These are phyloP conservation scores for Brettanomyces anomalus DNA, from an alignment of 805 yeast genomes.

Conservation along the genomic window DNA sequence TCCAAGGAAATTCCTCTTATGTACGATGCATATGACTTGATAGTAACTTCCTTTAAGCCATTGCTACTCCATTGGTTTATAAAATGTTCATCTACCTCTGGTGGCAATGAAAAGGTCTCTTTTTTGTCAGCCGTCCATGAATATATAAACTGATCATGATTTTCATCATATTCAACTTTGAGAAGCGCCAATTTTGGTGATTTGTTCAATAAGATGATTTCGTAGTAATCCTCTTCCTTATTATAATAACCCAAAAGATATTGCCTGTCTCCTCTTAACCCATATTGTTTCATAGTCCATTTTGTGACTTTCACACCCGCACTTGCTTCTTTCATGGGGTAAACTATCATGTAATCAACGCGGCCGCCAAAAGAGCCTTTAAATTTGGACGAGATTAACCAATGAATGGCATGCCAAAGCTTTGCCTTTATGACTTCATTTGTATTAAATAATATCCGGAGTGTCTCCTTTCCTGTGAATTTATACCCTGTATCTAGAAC, in stretches of 20 bases:
- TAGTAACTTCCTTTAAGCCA: conserved; percentile 3
- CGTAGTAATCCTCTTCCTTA: conserved; percentile 8
- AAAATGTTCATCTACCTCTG: conserved; percentile 11
- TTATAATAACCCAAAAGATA: conserved; percentile 15
- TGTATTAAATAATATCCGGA: neutral
- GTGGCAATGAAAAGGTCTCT: conserved; percentile 12
- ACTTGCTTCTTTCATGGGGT: conserved; percentile 23
- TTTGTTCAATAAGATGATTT: conserved; percentile 11
- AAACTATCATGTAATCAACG: conserved; percentile 18
- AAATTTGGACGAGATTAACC: neutral
- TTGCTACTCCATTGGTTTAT: conserved; percentile 9
- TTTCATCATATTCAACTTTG: conserved; percentile 8
- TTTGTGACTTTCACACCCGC: conserved; percentile 17
- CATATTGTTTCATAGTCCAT: conserved; percentile 21
- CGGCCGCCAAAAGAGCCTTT: conserved; percentile 17
- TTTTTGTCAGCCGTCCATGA: conserved; percentile 7
- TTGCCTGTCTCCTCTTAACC: conserved; percentile 22
- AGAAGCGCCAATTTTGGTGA: conserved; percentile 6
- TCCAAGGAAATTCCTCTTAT: conserved; percentile 17
- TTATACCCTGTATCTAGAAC: neutral
- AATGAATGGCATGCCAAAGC: neutral
- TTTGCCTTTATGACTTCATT: neutral
- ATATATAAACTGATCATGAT: conserved; percentile 11
- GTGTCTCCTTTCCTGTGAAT: neutral
- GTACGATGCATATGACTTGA: conserved; percentile 14